phyloP scores from a whole-genome alignment of 345 rosid species.

The Salix suchowensis region DNA sequence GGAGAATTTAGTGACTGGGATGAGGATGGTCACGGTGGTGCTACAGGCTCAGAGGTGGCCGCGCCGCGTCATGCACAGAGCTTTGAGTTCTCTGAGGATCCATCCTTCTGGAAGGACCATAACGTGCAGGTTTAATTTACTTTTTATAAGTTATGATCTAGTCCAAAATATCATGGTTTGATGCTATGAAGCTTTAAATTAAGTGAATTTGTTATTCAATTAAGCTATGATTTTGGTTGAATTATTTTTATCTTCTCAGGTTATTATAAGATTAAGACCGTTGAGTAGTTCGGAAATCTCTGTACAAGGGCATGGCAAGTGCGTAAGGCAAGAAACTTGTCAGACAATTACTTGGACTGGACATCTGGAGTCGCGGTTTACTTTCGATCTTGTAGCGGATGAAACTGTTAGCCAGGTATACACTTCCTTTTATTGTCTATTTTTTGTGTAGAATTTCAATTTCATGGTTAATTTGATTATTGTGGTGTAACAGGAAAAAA shows the following conservation, averaged over 20 bases:
- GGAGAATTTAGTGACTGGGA: constrained; percentile 39
- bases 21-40: constrained; percentile 21
- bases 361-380: constrained; percentile 85
- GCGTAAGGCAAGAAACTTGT: constrained; percentile 79
- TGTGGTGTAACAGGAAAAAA: constrained; percentile 52
- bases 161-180: neutral
- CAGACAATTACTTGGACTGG: constrained; percentile 88
- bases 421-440: neutral
- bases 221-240: neutral
- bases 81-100: constrained; percentile 80
- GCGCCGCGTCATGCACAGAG: constrained; percentile 38
- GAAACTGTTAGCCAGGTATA: constrained; percentile 83
- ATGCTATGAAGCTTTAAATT: neutral
- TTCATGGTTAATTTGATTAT: constrained; percentile 3
- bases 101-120: constrained; percentile 91
- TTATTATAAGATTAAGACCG: constrained; percentile 85
- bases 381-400: constrained; percentile 91
- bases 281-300: constrained; percentile 80
- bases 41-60: constrained; percentile 16
- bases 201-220: neutral
- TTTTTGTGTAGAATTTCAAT: neutral
- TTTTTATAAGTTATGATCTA: neutral
- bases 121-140: constrained; percentile 67
- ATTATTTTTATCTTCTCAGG: constrained; percentile 35
- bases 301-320: constrained; percentile 63